Conservation (phyloP, 2,329 filamentous ascomycete species). For the Juglanconis sp. region DNA sequence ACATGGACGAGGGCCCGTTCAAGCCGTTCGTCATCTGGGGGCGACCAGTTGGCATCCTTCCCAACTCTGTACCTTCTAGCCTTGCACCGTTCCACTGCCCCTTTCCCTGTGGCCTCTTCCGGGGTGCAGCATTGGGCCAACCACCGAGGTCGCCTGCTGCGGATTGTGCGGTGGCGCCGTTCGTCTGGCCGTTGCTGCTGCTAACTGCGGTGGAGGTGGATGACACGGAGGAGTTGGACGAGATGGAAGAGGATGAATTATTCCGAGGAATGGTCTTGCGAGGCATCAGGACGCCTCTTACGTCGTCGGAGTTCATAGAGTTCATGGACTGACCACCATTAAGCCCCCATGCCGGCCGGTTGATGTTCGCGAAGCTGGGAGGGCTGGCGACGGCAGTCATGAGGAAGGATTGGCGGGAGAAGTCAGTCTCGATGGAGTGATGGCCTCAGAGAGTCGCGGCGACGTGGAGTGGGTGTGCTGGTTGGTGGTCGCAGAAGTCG, state of each 20-base stretch:
- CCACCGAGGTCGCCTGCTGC: slow-evolving; percentile 46
- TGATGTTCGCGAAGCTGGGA: slow-evolving; percentile 61
- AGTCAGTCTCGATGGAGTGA: slow-evolving; percentile 17
- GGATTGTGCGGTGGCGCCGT: slow-evolving; percentile 51
- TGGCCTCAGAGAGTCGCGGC: slow-evolving; percentile 22
- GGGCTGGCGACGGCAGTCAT: slow-evolving; percentile 69
- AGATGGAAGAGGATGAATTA: slow-evolving; percentile 87
- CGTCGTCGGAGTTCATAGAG: slow-evolving; percentile 80
- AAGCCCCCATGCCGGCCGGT: slow-evolving; percentile 64
- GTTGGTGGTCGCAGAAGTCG: slow-evolving; percentile 11
- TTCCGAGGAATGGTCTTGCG: slow-evolving; percentile 82
- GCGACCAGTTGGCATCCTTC: slow-evolving; percentile 37
- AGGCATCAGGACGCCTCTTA: slow-evolving; percentile 83
- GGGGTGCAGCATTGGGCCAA: slow-evolving; percentile 47
- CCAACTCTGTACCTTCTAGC: slow-evolving; percentile 46
- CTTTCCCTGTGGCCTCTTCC: slow-evolving; percentile 52
- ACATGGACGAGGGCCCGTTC: slow-evolving; percentile 39
- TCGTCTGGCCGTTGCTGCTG: slow-evolving; percentile 58
- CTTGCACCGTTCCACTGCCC: slow-evolving; percentile 48
- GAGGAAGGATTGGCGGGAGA: slow-evolving; percentile 32
- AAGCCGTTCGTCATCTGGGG: slow-evolving; percentile 38
- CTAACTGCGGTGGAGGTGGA: slow-evolving; percentile 64
- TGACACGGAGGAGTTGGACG: slow-evolving; percentile 58
- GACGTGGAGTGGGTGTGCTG: background rate
- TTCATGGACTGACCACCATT: slow-evolving; percentile 50